phyloP scores from a whole-genome alignment of 108 stramenopile genomes.

The Cyclotella choctawhatcheeana region DNA sequence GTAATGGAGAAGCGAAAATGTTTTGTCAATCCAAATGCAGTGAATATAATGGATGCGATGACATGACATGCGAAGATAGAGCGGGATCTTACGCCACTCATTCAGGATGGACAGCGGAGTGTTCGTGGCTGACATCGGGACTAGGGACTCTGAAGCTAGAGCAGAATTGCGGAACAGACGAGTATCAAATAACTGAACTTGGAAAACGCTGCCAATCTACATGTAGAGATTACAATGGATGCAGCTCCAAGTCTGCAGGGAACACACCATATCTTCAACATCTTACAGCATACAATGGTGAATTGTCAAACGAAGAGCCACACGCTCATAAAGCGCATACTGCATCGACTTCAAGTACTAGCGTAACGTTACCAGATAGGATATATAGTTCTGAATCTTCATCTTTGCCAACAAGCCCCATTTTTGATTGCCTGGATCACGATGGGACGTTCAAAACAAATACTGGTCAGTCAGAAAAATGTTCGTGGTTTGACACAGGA shows the following conservation, averaged over 20 bases:
- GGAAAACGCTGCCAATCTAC: constrained; percentile 39
- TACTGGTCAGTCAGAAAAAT: constrained; percentile 33
- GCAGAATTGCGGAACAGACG: constrained; percentile 34
- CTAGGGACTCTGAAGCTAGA: constrained; percentile 42
- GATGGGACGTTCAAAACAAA: constrained; percentile 28
- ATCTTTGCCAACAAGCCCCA: neutral
- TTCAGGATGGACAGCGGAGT: constrained; percentile 40
- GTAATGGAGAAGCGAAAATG: constrained; percentile 26
- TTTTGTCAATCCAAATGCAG: constrained; percentile 42
- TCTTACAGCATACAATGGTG: constrained; percentile 24
- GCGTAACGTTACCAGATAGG: too few relatives aligned
- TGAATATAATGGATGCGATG: constrained; percentile 38
- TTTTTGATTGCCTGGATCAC: constrained; percentile 41
- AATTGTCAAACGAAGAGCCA: too few relatives aligned
- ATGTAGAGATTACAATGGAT: constrained; percentile 44
- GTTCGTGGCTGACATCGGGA: constrained; percentile 43
- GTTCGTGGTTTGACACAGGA: constrained; percentile 45
- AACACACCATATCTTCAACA: constrained; percentile 19
- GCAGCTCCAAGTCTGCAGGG: constrained; percentile 1
- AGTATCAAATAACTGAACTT: constrained; percentile 37
- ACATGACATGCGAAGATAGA: constrained; percentile 37
- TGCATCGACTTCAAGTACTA: too few relatives aligned
- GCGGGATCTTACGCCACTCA: constrained; percentile 31
- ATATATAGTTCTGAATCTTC: too few relatives aligned
- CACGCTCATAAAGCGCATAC: too few relatives aligned